Percentiles rank a stretch among this genome's conserved stretches.
Conservation (phyloP, 2,329 filamentous ascomycete genomes). For the Monilinia laxa region DNA sequence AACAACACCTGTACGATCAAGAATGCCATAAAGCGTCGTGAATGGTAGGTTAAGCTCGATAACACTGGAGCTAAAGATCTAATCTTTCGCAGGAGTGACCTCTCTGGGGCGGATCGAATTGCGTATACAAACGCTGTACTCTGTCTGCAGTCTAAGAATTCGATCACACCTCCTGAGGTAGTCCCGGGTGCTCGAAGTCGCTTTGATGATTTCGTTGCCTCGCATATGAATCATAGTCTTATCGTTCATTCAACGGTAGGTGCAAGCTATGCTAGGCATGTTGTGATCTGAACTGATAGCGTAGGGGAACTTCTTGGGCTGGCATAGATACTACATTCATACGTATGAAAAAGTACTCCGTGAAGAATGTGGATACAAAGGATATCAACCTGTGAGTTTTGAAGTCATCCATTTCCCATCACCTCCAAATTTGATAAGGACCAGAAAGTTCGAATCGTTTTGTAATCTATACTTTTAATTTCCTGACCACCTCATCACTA, state of each 20-base stretch:
- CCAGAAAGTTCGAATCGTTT: not conserved
- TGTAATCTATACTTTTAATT: not conserved
- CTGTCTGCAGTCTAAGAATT: slow-evolving; percentile 40
- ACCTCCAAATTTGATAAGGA: too few relatives aligned
- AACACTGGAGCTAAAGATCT: not conserved
- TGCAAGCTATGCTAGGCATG: slow-evolving; percentile 21
- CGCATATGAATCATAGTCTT: slow-evolving; percentile 41
- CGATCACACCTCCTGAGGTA: slow-evolving; percentile 37
- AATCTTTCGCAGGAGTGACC: slow-evolving; percentile 25
- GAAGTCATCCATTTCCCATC: not conserved
- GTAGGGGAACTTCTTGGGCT: slow-evolving; percentile 42
- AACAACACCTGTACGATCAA: slow-evolving; percentile 40
- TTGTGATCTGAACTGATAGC: slow-evolving; percentile 26
- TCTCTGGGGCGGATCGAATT: slow-evolving; percentile 28
- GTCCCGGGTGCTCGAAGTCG: slow-evolving; percentile 41
- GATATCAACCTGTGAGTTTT: slow-evolving; percentile 45
- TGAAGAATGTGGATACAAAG: slow-evolving; percentile 46
- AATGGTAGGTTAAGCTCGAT: slow-evolving; percentile 42
- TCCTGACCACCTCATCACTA: not conserved
- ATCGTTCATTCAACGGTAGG: slow-evolving; percentile 29
- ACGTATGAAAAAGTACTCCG: slow-evolving; percentile 46
- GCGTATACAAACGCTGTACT: slow-evolving; percentile 43
- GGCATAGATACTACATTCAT: slow-evolving; percentile 47
- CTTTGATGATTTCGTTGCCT: slow-evolving; percentile 43
- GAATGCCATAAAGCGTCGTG: slow-evolving; percentile 44